A percentile compares a stretch with the other conserved stretches of the same genome.
Conservation (phyloP, 2,329 filamentous ascomycete species). For the Scedosporium dehoogii region DNA sequence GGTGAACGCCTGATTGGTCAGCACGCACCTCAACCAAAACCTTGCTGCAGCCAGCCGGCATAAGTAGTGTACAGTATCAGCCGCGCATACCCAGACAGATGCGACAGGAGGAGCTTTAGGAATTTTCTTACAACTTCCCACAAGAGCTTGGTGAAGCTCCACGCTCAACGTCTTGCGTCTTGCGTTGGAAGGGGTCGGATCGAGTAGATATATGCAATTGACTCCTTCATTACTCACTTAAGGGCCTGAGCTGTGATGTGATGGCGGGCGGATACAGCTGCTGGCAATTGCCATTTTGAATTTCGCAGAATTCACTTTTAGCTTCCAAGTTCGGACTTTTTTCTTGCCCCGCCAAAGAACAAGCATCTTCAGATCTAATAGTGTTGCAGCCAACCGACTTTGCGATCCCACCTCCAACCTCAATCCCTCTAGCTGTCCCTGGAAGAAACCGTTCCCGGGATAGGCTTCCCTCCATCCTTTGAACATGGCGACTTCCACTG, state of each 20-base stretch:
- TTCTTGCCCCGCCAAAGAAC: not conserved
- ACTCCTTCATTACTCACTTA: not conserved
- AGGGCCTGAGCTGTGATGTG: not conserved
- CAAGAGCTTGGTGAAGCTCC: not conserved
- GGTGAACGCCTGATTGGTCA: not conserved
- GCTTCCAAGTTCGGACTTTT: not conserved
- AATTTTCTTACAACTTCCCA: too few species aligned
- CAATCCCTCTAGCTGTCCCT: not conserved
- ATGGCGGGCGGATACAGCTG: not conserved
- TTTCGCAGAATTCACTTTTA: not conserved
- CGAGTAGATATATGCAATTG: too few species aligned
- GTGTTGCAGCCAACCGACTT: not conserved
- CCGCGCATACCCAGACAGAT: too few species aligned
- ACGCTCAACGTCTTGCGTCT: not conserved
- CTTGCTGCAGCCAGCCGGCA: not conserved
- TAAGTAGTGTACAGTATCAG: too few species aligned
- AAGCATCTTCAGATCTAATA: too few species aligned
- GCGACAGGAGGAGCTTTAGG: too few species aligned
- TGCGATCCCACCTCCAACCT: not conserved
- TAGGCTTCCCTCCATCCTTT: not conserved
- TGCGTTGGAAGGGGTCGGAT: too few species aligned
- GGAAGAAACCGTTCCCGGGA: not conserved
- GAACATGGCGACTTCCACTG: constrained; percentile 49
- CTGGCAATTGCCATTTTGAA: not conserved
- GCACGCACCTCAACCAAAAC: not conserved